Percentiles rank a stretch among this genome's conserved stretches.
Conservation (phyloP, 2,329 filamentous ascomycete genomes). For the Cladophialophora bantiana region DNA sequence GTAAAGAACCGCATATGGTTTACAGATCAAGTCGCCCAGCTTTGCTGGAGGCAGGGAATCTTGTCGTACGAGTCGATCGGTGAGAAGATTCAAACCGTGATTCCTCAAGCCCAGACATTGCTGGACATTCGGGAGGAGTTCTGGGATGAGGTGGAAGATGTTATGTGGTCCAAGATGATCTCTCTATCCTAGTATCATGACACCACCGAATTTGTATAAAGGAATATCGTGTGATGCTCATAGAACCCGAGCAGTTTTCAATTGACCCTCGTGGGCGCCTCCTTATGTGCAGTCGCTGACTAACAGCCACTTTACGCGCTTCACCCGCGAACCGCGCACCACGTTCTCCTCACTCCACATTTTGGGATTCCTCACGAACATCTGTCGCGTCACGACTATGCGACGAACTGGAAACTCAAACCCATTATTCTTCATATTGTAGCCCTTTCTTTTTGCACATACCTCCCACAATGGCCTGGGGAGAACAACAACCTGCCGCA, state of each 20-base stretch:
- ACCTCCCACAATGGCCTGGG: constrained; percentile 29
- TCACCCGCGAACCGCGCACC: not conserved
- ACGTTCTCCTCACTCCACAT: not conserved
- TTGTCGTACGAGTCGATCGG: constrained; percentile 8
- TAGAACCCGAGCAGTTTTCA: not conserved
- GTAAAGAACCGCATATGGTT: constrained; percentile 19
- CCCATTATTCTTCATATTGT: not conserved
- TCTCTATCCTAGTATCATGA: not conserved
- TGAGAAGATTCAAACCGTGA: constrained; percentile 23
- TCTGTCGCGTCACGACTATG: not conserved
- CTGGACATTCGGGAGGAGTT: constrained; percentile 15
- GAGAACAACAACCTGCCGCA: constrained; percentile 44
- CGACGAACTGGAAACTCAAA: not conserved
- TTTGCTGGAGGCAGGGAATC: constrained; percentile 30
- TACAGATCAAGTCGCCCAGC: constrained; percentile 13
- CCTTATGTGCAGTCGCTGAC: not conserved
- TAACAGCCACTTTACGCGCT: constrained; percentile 1
- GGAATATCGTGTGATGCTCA: not conserved
- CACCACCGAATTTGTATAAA: not conserved
- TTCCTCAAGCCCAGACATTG: constrained; percentile 21
- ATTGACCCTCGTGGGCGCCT: not conserved
- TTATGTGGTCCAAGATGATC: constrained; percentile 23
- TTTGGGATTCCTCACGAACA: not conserved
- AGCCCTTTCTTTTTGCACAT: not conserved
- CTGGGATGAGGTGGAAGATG: constrained; percentile 19